Percentiles rank a stretch among this genome's conserved stretches.
Conservation (phyloP, 1,139 yeast species). For the Blastobotrys proliferans region DNA sequence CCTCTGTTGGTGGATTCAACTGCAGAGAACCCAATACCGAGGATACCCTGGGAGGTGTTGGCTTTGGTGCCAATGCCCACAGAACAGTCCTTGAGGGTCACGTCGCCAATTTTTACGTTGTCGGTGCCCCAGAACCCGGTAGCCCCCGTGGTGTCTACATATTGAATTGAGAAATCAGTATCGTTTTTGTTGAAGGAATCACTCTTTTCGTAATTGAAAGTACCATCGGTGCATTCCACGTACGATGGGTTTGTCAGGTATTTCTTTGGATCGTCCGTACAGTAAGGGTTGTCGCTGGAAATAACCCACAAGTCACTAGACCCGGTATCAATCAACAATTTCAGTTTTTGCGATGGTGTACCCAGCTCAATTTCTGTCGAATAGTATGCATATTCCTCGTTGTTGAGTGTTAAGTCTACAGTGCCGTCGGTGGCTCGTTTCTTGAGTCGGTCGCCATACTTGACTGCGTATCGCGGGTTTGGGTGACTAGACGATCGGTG, state of each 20-base stretch:
- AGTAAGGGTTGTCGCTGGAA: conserved; percentile 33
- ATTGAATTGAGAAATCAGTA: conserved; percentile 41
- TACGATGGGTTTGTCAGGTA: conserved; percentile 13
- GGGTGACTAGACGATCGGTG: conserved; percentile 9
- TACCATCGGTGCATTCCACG: conserved; percentile 20
- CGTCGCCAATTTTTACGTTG: conserved; percentile 37
- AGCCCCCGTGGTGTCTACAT: conserved; percentile 55
- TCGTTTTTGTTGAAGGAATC: conserved; percentile 21
- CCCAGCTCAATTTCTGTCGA: conserved; percentile 38
- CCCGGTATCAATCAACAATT: conserved; percentile 42
- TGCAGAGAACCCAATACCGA: conserved; percentile 50
- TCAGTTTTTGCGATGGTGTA: conserved; percentile 36
- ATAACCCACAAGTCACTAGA: conserved; percentile 59
- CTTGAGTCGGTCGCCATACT: neutral
- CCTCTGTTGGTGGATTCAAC: conserved; percentile 34
- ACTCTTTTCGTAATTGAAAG: conserved; percentile 23
- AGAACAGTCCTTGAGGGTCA: conserved; percentile 34
- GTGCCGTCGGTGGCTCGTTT: conserved; percentile 8
- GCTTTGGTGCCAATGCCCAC: conserved; percentile 47
- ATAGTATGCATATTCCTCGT: conserved; percentile 31
- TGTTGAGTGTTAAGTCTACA: conserved; percentile 18
- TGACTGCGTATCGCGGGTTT: conserved; percentile 8
- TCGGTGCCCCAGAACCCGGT: conserved; percentile 51
- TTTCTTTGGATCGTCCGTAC: conserved; percentile 15
- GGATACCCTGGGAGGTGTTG: conserved; percentile 46